Conservation (phyloP, 176 grass and related monocot genomes). For the Musa acuminata region DNA sequence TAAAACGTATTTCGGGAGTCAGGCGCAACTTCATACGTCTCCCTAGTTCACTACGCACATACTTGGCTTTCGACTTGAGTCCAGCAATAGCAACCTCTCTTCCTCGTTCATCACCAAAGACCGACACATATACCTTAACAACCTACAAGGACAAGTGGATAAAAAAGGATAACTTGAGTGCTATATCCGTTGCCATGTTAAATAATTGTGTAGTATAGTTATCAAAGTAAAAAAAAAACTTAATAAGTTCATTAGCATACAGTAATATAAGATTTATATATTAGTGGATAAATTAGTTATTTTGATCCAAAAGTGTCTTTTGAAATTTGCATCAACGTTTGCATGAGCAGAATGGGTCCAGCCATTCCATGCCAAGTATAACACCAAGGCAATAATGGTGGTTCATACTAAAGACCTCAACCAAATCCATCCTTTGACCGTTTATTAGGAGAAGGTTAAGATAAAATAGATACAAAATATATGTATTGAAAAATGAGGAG, state of each 20-base stretch:
- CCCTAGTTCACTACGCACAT: conserved; percentile 80
- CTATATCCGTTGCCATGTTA: not conserved
- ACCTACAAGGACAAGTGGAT: conserved; percentile 30
- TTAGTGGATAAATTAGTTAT: not conserved
- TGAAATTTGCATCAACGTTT: not conserved
- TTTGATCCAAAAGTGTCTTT: not conserved
- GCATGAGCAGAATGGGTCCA: not conserved
- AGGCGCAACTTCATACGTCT: conserved; percentile 88
- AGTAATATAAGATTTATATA: not conserved
- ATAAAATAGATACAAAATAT: not conserved
- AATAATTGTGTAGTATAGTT: not conserved
- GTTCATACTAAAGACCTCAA: not conserved
- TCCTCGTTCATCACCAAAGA: conserved; percentile 91
- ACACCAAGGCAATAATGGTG: not conserved
- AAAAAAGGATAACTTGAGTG: not conserved
- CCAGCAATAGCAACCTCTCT: conserved; percentile 88
- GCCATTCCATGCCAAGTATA: not conserved
- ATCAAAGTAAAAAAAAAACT: not conserved
- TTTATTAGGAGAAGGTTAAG: not conserved
- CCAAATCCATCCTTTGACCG: not conserved
- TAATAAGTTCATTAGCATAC: not conserved
- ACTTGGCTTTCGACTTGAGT: conserved; percentile 77
- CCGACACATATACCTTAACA: conserved; percentile 83
- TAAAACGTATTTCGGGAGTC: conserved; percentile 84
- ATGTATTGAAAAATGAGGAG: not conserved